A percentile compares a stretch with the other conserved stretches of the same genome.
Conservation (phyloP, 495 filamentous ascomycete species). For the Amniculicola lignicola region DNA sequence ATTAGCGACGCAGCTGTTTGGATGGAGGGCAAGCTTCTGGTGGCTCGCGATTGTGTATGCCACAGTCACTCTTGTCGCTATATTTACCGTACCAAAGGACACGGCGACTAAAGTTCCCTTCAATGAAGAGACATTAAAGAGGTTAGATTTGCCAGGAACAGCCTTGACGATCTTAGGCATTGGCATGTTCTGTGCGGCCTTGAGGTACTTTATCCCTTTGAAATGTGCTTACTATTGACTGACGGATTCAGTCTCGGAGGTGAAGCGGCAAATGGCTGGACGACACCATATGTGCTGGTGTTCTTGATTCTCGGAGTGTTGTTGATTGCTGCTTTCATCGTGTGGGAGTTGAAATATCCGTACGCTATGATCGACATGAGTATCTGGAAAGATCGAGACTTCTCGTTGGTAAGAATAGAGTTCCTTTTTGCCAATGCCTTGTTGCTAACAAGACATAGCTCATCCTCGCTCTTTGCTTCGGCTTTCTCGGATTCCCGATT, state of each 20-base stretch:
- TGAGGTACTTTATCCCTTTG: constrained; percentile 48
- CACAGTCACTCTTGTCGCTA: constrained; percentile 55
- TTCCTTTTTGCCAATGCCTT: too few species aligned
- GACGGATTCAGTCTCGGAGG: constrained; percentile 44
- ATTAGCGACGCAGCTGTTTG: constrained; percentile 63
- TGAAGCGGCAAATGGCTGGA: constrained; percentile 48
- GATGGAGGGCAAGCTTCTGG: constrained; percentile 66
- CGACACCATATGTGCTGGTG: constrained; percentile 43
- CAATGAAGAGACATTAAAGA: constrained; percentile 49
- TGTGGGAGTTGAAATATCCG: constrained; percentile 42
- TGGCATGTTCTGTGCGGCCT: constrained; percentile 59
- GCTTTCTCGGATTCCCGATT: constrained; percentile 39
- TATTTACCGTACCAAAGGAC: constrained; percentile 64
- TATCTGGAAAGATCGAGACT: constrained; percentile 45
- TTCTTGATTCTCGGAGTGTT: constrained; percentile 40
- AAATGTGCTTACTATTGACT: background rate
- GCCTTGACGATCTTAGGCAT: constrained; percentile 61
- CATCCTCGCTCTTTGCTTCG: constrained; percentile 36
- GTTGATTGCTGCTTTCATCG: constrained; percentile 39
- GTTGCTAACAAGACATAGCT: too few species aligned
- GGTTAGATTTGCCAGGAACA: constrained; percentile 65
- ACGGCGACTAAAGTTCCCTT: constrained; percentile 48
- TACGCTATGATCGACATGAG: constrained; percentile 45
- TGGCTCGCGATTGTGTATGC: constrained; percentile 61
- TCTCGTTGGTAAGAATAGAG: constrained; percentile 39